phyloP scores from a whole-genome alignment of 345 rosid species.

The Iberis pinnata region DNA sequence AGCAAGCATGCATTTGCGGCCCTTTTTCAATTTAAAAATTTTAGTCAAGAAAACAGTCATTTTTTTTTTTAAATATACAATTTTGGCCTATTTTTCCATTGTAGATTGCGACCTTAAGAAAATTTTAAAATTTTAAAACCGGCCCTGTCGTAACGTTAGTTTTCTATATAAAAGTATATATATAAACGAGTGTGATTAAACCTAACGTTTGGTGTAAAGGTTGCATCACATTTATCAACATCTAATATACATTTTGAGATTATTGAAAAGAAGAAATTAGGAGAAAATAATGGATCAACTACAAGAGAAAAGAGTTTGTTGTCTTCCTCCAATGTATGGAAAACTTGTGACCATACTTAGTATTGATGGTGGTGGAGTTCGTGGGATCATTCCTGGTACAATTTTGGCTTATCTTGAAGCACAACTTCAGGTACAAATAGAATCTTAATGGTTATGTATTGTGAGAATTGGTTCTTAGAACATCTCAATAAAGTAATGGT shows the following conservation, averaged over 20 bases:
- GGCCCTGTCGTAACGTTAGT: too few relatives aligned
- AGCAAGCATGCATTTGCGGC: too few relatives aligned
- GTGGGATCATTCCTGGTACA: constrained; percentile 59
- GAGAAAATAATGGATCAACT: not conserved
- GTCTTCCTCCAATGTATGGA: constrained; percentile 44
- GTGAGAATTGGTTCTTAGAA: not conserved
- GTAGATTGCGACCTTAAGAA: too few relatives aligned
- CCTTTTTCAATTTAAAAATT: too few relatives aligned
- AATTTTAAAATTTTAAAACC: too few relatives aligned
- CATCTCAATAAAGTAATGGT: too few relatives aligned
- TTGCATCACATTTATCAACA: constrained; percentile 21
- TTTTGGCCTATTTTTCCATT: too few relatives aligned
- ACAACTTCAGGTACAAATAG: constrained; percentile 45
- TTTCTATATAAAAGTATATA: too few relatives aligned
- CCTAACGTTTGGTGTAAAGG: constrained; percentile 16
- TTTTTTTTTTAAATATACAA: too few relatives aligned
- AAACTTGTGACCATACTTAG: constrained; percentile 49
- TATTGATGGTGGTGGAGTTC: constrained; percentile 69
- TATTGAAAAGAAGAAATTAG: not conserved
- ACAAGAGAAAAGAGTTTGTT: constrained; percentile 2
- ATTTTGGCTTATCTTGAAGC: constrained; percentile 54
- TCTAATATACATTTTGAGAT: too few relatives aligned
- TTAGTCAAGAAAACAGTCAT: too few relatives aligned
- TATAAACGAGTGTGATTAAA: too few relatives aligned
- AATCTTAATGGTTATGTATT: not conserved